Evolutionary conservation across 495 filamentous ascomycete genomes (phyloP).

Genomic region (Daldinia vernicosa): DNA sequence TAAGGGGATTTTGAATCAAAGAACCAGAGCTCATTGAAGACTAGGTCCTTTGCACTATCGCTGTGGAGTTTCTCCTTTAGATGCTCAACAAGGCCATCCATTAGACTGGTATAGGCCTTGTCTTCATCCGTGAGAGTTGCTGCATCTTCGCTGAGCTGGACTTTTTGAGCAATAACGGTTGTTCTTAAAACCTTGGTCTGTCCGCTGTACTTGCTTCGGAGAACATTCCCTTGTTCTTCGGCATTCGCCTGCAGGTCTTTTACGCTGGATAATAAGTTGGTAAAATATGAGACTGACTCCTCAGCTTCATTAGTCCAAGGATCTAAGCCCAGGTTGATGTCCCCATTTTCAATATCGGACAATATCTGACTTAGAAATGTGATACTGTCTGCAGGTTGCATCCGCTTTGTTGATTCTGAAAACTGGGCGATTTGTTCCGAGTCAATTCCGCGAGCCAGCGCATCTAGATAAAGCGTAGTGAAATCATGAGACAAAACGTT

Average conservation of each 20-base stretch:
- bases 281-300: constrained; percentile 49
- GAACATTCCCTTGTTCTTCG: constrained; percentile 55
- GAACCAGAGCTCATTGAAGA: constrained; percentile 82
- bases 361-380: constrained; percentile 48
- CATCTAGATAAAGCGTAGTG: constrained; percentile 51
- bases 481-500: constrained; percentile 39
- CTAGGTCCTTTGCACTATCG: constrained; percentile 67
- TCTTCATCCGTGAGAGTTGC: constrained; percentile 78
- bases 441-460: constrained; percentile 49
- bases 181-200: constrained; percentile 77
- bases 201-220: constrained; percentile 80
- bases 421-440: constrained; percentile 42
- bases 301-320: constrained; percentile 46
- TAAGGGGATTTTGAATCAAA: constrained; percentile 83
- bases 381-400: constrained; percentile 52
- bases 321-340: constrained; percentile 49
- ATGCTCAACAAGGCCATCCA: constrained; percentile 68
- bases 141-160: constrained; percentile 84
- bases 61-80: constrained; percentile 66
- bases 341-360: constrained; percentile 50
- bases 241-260: constrained; percentile 52
- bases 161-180: constrained; percentile 86
- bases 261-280: constrained; percentile 51
- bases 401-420: constrained; percentile 53
- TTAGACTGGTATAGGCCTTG: constrained; percentile 75